Evolutionary conservation across 148 eudicot genomes (phyloP).

Genomic region (Camellia granthamiana): DNA sequence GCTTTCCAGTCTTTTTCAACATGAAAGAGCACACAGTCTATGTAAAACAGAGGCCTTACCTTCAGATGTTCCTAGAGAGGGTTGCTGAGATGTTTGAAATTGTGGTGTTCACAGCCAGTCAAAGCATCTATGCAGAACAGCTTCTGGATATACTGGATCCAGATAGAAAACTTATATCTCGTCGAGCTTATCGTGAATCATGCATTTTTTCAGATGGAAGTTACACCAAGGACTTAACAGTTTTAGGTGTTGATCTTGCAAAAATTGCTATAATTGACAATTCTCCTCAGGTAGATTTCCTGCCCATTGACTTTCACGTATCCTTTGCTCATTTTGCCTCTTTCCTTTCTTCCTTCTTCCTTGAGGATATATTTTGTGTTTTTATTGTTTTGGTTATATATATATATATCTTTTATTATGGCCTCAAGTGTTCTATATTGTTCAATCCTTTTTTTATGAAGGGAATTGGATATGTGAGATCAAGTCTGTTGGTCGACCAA

Average conservation of each 20-base stretch:
- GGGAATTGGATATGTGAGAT: not conserved
- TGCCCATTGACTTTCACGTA: not conserved
- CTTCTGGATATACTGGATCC: slow-evolving; percentile 91
- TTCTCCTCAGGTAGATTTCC: slow-evolving; percentile 76
- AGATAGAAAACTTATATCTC: slow-evolving; percentile 65
- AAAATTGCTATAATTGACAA: slow-evolving; percentile 91
- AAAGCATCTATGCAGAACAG: slow-evolving; percentile 86
- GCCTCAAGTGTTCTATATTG: not conserved
- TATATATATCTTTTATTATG: not conserved
- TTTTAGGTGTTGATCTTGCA: slow-evolving; percentile 91
- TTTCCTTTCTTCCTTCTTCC: not conserved
- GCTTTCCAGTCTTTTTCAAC: slow-evolving; percentile 76
- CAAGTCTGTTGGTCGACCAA: not conserved
- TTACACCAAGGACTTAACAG: slow-evolving; percentile 89
- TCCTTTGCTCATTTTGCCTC: slow-evolving; percentile 12
- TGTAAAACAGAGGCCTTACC: slow-evolving; percentile 88
- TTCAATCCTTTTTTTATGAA: not conserved
- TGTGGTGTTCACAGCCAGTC: slow-evolving; percentile 94
- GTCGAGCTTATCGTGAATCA: slow-evolving; percentile 89
- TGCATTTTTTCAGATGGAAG: slow-evolving; percentile 83
- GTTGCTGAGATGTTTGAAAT: slow-evolving; percentile 92
- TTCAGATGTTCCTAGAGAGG: slow-evolving; percentile 64
- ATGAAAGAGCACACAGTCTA: slow-evolving; percentile 80
- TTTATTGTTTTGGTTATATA: not conserved
- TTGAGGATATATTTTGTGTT: not conserved